Base-by-base conservation (phyloP, 352 stramenopile species). In the Globisporangium irregulare region DNA sequence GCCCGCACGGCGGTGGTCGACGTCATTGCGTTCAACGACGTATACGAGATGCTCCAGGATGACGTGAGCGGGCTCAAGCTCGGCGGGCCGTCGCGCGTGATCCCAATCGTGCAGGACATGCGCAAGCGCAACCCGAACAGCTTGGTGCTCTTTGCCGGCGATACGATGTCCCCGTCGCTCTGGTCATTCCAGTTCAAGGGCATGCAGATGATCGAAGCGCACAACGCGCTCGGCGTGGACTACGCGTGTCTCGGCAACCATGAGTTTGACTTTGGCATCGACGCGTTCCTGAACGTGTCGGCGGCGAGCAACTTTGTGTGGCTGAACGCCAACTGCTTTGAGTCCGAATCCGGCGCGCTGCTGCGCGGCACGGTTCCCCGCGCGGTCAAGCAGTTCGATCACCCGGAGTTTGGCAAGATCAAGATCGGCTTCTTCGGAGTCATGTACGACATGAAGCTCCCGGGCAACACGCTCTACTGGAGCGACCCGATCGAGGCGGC, bases 121-220 rank as follows among this genome's bases (percentile, higher is more conserved):
- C 75, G 76, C 12, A 63, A 62, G 5, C 73, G 73, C 34, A 89
- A 90, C 72, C 73, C 78, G 25, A 91, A 91, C 65, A 89, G 69
- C 53, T 75, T 94, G 54, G 86, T 94, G 73, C 72, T 94, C 20
- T 93, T 94, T 59, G 82, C 86, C 0, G 84, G 86, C 1, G 86
- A 94, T 66, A 94, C 86, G 10, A 89, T 94, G 67, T 89, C 82
- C n/a, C 86, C 86, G 25, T 92, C 86, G 69, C 82, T 94, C 38
- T 94, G 86, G 86, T 92, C 86, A 14, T 80, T 80, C 14, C 82
- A 91, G 66, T 91, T 94, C 75, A 81, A 87, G 43, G 86, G 86
- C 32, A 80, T 90, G 73, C 86, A 94, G 67, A 94, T 94, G 86
- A 72, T 88, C 9, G 78, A 88, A 46, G 83, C 86, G 2, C 83